Evolutionary conservation across 2,329 filamentous ascomycete genomes (phyloP).

Genomic region (Fulvia fulva): DNA sequence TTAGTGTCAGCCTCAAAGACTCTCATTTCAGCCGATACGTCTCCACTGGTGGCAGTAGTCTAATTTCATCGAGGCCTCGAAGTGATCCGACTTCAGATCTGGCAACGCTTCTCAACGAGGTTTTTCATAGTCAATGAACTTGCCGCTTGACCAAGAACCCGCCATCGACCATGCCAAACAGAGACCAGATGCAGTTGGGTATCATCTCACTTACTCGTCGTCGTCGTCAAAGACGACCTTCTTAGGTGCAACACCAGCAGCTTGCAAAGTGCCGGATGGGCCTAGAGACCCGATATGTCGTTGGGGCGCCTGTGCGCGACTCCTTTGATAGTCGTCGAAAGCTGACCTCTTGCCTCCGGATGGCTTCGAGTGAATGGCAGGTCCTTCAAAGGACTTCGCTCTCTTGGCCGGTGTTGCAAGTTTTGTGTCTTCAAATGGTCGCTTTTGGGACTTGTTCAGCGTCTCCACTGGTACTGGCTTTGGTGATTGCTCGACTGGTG

Average conservation of each 20-base stretch:
- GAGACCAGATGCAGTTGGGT: too few relatives aligned
- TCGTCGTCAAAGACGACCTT: slow-evolving; percentile 19
- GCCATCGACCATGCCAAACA: too few relatives aligned
- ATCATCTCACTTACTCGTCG: slow-evolving; percentile 23
- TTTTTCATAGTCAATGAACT: too few relatives aligned
- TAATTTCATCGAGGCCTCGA: too few relatives aligned
- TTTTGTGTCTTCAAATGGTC: slow-evolving; percentile 1
- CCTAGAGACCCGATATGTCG: slow-evolving; percentile 2
- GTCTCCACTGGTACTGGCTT: neutral
- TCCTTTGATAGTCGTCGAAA: slow-evolving; percentile 1
- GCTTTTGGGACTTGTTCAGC: slow-evolving; percentile 7
- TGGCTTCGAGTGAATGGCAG: neutral
- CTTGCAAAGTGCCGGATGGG: slow-evolving; percentile 14
- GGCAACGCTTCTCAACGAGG: too few relatives aligned
- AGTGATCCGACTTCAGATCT: too few relatives aligned
- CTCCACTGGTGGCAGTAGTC: too few relatives aligned
- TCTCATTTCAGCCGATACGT: neutral
- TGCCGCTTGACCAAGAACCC: too few relatives aligned
- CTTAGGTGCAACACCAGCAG: slow-evolving; percentile 16
- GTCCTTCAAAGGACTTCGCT: neutral
- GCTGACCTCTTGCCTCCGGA: neutral
- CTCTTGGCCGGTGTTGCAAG: slow-evolving; percentile 13
- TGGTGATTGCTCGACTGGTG: neutral
- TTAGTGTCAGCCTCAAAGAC: neutral
- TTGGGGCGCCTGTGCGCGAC: neutral